These are phyloP conservation scores for Solanum lycopersicoides DNA, from an alignment of 257 asterid species.

Conservation along the genomic window DNA sequence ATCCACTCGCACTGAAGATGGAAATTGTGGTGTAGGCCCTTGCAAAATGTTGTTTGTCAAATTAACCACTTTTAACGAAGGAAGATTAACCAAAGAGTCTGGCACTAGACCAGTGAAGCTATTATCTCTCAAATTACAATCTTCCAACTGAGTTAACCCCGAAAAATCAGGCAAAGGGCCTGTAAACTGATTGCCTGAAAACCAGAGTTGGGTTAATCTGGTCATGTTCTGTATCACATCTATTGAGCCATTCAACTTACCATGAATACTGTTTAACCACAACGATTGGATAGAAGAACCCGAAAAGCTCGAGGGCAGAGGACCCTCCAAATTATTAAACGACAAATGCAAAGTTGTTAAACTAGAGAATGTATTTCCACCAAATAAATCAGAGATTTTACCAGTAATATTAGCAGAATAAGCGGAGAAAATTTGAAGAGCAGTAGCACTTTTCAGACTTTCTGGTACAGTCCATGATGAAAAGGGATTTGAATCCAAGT, in stretches of 20 bases:
- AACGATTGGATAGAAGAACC: not conserved
- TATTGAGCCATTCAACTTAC: not conserved
- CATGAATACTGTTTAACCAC: not conserved
- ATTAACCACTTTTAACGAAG: not conserved
- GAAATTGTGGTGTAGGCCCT: constrained; percentile 1
- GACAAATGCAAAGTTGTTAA: constrained; percentile 32
- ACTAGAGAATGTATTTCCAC: constrained; percentile 25
- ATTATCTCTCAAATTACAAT: constrained; percentile 3
- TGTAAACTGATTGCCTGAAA: not conserved
- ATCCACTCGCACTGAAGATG: not conserved
- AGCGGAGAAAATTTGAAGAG: constrained; percentile 46
- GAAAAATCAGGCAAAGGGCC: constrained; percentile 8
- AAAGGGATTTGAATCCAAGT: constrained; percentile 50
- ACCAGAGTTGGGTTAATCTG: not conserved
- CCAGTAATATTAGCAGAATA: constrained; percentile 39
- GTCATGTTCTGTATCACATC: constrained; percentile 1
- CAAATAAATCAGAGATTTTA: constrained; percentile 40
- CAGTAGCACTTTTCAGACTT: constrained; percentile 28
- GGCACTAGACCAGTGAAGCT: constrained; percentile 1
- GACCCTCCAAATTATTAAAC: constrained; percentile 51
- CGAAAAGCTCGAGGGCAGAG: constrained; percentile 41
- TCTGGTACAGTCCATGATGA: constrained; percentile 49
- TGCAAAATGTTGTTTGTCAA: not conserved
- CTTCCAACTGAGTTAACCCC: not conserved
- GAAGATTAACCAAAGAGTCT: not conserved